Conservation (phyloP, 2,329 filamentous ascomycete species). For the Colletotrichum navitas region DNA sequence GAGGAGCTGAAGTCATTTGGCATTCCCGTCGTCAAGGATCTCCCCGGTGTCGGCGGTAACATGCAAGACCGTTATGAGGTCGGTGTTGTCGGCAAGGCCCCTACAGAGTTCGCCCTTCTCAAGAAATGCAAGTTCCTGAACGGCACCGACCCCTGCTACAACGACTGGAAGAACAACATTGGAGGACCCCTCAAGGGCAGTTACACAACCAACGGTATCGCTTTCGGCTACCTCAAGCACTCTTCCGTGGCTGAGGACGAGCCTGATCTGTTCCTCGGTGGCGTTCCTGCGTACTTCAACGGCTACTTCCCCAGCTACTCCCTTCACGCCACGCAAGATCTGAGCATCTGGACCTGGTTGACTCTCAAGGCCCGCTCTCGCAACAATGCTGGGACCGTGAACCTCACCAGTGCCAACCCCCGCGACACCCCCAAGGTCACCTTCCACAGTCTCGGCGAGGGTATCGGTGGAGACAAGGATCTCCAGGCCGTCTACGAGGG, state of each 20-base stretch:
- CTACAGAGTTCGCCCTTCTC: conserved; percentile 7
- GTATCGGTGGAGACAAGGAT: conserved; percentile 59
- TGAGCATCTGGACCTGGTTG: conserved; percentile 55
- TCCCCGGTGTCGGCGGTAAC: conserved; percentile 64
- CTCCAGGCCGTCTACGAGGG: conserved; percentile 58
- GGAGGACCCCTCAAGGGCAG: conserved; percentile 48
- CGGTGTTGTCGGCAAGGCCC: conserved; percentile 48
- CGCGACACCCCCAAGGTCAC: conserved; percentile 72
- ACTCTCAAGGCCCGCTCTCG: conserved; percentile 65
- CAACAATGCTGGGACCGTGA: conserved; percentile 74
- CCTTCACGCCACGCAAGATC: conserved; percentile 56
- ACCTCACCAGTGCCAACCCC: conserved; percentile 70
- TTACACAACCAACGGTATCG: conserved; percentile 63
- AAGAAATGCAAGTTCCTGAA: conserved; percentile 47
- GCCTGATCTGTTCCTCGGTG: conserved; percentile 66
- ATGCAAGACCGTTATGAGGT: conserved; percentile 60
- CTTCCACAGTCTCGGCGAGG: conserved; percentile 66
- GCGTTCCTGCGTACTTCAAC: conserved; percentile 65
- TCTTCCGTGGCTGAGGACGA: conserved; percentile 55
- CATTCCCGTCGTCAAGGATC: conserved; percentile 59
- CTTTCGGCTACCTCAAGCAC: conserved; percentile 58
- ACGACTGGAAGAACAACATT: conserved; percentile 48
- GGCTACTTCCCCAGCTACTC: conserved; percentile 69
- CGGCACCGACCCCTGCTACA: conserved; percentile 42
- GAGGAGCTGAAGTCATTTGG: conserved; percentile 56